These are phyloP conservation scores for Trametes versicolor DNA, from an alignment of 1,284 basidiomycete genomes.

Conservation along the genomic window DNA sequence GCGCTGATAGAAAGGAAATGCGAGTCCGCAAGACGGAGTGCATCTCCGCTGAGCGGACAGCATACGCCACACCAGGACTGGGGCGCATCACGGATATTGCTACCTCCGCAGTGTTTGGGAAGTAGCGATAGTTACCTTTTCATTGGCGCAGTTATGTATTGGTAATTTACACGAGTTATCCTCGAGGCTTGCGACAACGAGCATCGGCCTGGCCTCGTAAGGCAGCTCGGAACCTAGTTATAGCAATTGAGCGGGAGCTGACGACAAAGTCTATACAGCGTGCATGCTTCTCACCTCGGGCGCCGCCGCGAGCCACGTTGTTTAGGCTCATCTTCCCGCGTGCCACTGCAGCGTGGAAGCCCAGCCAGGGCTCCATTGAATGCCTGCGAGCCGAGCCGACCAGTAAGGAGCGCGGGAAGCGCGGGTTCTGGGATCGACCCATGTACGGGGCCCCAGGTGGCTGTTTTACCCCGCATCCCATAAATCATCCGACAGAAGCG, in stretches of 20 bases:
- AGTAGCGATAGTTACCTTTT: not conserved
- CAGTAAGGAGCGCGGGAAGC: not conserved
- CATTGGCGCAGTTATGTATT: not conserved
- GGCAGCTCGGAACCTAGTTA: not conserved
- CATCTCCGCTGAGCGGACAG: not conserved
- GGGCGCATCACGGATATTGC: not conserved
- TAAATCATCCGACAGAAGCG: slow-evolving; percentile 8
- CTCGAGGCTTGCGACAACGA: not conserved
- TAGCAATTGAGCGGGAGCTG: slow-evolving; percentile 2
- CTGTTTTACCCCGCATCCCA: slow-evolving; percentile 10
- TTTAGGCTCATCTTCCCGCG: slow-evolving; percentile 7
- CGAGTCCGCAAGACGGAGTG: not conserved
- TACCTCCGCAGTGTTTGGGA: not conserved
- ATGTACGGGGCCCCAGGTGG: slow-evolving; percentile 14
- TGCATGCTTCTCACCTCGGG: slow-evolving; percentile 9
- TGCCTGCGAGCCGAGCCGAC: not conserved
- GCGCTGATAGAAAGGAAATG: not conserved
- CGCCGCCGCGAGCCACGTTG: slow-evolving; percentile 11
- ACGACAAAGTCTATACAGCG: not conserved
- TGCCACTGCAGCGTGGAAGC: not conserved
- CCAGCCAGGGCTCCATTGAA: not conserved
- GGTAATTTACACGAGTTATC: not conserved
- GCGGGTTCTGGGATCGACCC: slow-evolving; percentile 6
- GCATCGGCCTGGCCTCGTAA: too few species aligned
- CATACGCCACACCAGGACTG: not conserved